Base-by-base conservation (phyloP, 176 grass and related monocot species). In the Pontederia paniculata region DNA sequence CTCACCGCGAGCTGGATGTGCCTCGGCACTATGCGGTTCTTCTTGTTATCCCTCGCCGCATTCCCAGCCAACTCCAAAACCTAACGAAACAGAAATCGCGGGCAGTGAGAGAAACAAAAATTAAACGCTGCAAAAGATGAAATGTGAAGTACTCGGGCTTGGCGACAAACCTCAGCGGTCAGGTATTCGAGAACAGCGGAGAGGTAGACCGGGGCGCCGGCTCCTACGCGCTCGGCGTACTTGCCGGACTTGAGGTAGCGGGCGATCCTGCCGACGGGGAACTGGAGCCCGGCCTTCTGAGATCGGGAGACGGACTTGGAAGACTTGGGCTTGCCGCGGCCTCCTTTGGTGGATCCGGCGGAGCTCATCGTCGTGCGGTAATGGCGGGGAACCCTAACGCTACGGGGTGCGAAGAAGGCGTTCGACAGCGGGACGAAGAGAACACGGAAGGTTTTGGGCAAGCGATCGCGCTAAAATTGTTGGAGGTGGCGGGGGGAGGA, bases 211-310 rank as follows among this genome's bases (percentile, higher is more conserved):
- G 71, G 70, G 45, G 70, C 77, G n/a, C 65, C 65, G 9, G 52
- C 18, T 15, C 50, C 70, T 14, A 78, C 69, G 16, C 76, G 69
- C 49, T 68, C 68, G 55, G 69, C 69, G 41, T 78, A 78, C 60
- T 70, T 70, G 12, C 69, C 63, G 17, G 44, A 23, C 69, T 78
- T 78, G 62, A 78, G 76, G 63, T 54, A 78, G 8, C 76, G 76
- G 37, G 62, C 76, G 62, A 78, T 78, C 0, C 76, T 62, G 41
- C 76, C 62, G 42, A 78, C 76, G 55, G 76, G 76, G 55, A 78
- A 78, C 62, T 78, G 76, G 15, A 78, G 76, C 3, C 76, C 76
- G 55, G 76, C 69, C 69, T 73, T 78, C 18, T 45, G 37, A 1
- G 65, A 68, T 4, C 65, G 65, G 37, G 65, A 68, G 17, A 68